These are phyloP conservation scores for Cocos nucifera DNA, from an alignment of 176 grass and related monocot genomes.

Conservation along the genomic window DNA sequence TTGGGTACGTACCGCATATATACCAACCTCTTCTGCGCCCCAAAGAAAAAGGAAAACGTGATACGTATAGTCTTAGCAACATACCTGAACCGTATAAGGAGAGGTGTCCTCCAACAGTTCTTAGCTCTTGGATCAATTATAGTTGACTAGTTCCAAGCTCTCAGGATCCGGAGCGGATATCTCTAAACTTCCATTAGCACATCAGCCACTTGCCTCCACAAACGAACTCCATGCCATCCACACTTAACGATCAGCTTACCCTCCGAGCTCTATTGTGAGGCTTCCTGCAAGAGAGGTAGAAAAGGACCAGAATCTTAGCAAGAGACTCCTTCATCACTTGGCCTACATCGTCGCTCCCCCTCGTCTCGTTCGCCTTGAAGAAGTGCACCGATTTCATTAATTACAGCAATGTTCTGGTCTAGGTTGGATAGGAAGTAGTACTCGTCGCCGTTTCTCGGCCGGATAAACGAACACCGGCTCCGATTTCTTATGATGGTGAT, in stretches of 20 bases:
- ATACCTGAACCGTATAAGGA: conserved; percentile 38
- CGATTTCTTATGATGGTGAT: conserved; percentile 22
- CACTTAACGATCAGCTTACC: conserved; percentile 39
- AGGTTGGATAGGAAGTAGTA: conserved; percentile 54
- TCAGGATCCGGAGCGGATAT: conserved; percentile 18
- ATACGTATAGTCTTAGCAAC: not conserved
- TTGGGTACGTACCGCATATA: no score
- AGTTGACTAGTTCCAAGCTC: conserved; percentile 27
- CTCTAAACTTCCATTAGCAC: conserved; percentile 18
- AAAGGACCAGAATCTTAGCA: conserved; percentile 37
- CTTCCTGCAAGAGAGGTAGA: conserved; percentile 38
- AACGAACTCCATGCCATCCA: conserved; percentile 36
- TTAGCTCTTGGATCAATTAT: conserved; percentile 15
- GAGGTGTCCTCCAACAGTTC: conserved; percentile 18
- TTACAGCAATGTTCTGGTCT: conserved; percentile 40
- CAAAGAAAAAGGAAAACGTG: no score
- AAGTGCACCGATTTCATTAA: conserved; percentile 65
- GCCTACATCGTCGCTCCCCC: not conserved
- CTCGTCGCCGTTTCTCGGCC: conserved; percentile 8
- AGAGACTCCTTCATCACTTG: conserved; percentile 29
- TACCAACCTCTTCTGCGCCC: no score
- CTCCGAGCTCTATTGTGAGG: conserved; percentile 24
- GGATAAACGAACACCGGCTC: conserved; percentile 30
- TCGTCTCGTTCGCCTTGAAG: conserved; percentile 12
- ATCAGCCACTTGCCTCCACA: conserved; percentile 32